Conservation (phyloP, 2,329 filamentous ascomycete species). For the Curvularia spicifera region DNA sequence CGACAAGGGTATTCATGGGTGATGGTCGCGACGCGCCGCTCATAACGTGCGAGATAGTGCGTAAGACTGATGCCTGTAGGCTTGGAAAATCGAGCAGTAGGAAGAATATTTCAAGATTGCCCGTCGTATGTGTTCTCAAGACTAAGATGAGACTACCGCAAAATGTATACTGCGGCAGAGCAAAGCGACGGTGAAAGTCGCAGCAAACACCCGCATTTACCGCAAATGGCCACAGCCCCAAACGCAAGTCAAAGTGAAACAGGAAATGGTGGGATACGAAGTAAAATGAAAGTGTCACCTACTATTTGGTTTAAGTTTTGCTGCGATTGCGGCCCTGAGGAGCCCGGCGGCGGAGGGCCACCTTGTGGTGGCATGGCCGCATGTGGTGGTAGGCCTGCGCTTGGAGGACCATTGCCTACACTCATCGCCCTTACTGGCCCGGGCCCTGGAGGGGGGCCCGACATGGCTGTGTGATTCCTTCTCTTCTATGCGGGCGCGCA, state of each 20-base stretch:
- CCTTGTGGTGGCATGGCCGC: slow-evolving; percentile 57
- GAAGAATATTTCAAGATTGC: neutral
- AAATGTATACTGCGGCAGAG: neutral
- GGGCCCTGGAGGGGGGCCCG: slow-evolving; percentile 46
- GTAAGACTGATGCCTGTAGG: neutral
- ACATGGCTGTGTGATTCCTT: slow-evolving; percentile 40
- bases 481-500: slow-evolving; percentile 23
- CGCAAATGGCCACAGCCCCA: neutral
- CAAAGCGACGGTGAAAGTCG: slow-evolving; percentile 2
- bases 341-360: slow-evolving; percentile 55
- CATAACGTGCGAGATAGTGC: neutral
- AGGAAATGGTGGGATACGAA: neutral
- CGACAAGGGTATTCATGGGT: neutral
- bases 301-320: slow-evolving; percentile 97
- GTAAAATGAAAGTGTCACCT: slow-evolving; percentile 54
- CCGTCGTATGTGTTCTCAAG: neutral
- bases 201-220: slow-evolving; percentile 2
- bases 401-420: slow-evolving; percentile 53
- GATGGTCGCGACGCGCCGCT: neutral
- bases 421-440: slow-evolving; percentile 48
- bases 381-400: slow-evolving; percentile 48
- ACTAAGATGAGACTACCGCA: neutral
- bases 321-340: slow-evolving; percentile 69
- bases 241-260: neutral
- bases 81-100: neutral